Percentiles rank a stretch among this genome's conserved stretches.
Conservation (phyloP, 495 filamentous ascomycete genomes). For the Penicillium fimorum region DNA sequence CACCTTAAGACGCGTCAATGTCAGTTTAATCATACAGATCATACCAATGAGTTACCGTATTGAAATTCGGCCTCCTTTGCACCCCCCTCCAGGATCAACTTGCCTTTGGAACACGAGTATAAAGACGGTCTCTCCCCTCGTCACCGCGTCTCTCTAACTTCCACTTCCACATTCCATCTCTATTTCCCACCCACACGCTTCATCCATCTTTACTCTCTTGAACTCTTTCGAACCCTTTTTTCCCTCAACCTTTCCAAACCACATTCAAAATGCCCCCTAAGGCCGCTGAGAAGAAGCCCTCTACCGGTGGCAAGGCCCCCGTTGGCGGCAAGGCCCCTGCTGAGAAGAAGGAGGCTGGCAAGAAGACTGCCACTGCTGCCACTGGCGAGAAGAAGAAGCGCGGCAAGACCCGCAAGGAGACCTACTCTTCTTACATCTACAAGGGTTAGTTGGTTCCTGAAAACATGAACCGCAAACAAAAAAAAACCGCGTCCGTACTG, state of each 20-base stretch:
- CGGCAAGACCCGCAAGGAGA: conserved; percentile 99
- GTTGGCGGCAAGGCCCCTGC: conserved; percentile 78
- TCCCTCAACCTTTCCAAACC: conserved; percentile 23
- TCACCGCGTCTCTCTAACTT: conserved; percentile 46
- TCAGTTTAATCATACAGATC: conserved; percentile 51
- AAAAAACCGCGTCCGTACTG: conserved; percentile 31
- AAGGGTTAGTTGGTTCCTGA: conserved; percentile 68
- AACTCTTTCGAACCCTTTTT: conserved; percentile 36
- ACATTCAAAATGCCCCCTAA: conserved; percentile 87
- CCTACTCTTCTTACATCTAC: conserved; percentile 99
- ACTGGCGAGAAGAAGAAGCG: conserved; percentile 99
- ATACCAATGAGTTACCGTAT: conserved; percentile 46
- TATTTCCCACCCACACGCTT: conserved; percentile 32
- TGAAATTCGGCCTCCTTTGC: conserved; percentile 50
- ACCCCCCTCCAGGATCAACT: conserved; percentile 45
- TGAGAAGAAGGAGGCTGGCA: conserved; percentile 99
- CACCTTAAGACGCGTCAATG: conserved; percentile 27
- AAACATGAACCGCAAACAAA: conserved; percentile 4
- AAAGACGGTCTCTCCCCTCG: conserved; percentile 50
- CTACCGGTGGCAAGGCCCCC: conserved; percentile 93
- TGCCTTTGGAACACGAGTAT: conserved; percentile 46
- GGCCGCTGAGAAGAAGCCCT: conserved; percentile 94
- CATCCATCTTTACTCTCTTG: conserved; percentile 18
- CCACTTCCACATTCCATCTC: conserved; percentile 37
- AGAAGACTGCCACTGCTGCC: conserved; percentile 87